Base-by-base conservation (phyloP, 768 basidiomycete genomes). In the Calocybe gangraenosa region DNA sequence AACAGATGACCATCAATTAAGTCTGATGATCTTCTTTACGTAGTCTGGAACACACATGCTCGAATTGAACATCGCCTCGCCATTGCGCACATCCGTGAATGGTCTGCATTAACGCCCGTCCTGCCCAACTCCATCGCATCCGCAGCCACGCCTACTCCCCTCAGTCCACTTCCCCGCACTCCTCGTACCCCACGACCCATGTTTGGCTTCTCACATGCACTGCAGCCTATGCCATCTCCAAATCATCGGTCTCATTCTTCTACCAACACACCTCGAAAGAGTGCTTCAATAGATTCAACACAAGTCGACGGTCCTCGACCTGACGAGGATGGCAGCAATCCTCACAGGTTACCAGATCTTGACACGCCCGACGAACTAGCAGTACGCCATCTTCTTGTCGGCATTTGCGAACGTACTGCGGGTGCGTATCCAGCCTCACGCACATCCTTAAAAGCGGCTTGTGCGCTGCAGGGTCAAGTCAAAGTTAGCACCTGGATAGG, bases 1-100 rank as follows among this genome's bases (percentile, higher is more conserved):
- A 9, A 23, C 22, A 23, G 38, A n/a, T 3, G 19, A 30, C 4
- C 35, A 17, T 23, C 3, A 8, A 30, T 2, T 46, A 25, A 37
- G n/a, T 7, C 17, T 15, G 18, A 22, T 4, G 11, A 3, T 19
- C 28, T 22, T 18, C 18, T 22, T 0, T 20, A 52, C 37, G 37
- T 44, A 87, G 86, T 90, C 63, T 90, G 88, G 87, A 91, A 90
- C 56, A 82, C 74, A 0, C 82, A 88, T 57, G 60, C 75, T n/a
- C 77, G 84, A 3, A 74, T 87, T 35, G 66, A 71, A 6, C 63
- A 68, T 14, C 61, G 62, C 2, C 70, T 79, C 10, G 84, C 85
- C 0, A 57, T 73, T 49, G 73, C 70, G 0, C 84, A 87, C 48
- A 79, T 90, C 43, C 52, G 64, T n/a, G 74, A 77, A 22, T 71